These are phyloP conservation scores for Brettanomyces sp. DNA, from an alignment of 805 yeast species.

Conservation along the genomic window DNA sequence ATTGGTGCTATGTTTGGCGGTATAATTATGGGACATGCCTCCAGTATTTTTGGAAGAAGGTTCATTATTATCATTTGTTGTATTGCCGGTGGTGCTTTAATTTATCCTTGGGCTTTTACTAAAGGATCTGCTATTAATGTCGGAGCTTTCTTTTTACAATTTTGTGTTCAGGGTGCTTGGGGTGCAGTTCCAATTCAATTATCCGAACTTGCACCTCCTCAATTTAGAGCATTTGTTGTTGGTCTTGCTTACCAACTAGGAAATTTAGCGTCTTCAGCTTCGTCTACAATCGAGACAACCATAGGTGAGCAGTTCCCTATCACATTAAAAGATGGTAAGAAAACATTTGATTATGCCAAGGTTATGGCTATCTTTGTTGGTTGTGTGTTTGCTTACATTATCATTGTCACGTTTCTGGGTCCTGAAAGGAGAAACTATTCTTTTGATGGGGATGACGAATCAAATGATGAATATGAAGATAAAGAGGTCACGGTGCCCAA, in stretches of 20 bases:
- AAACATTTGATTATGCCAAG: conserved; percentile 39
- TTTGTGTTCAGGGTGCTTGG: conserved; percentile 63
- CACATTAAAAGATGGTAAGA: conserved; percentile 21
- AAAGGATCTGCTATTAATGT: conserved; percentile 39
- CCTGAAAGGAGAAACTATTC: conserved; percentile 41
- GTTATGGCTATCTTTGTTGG: conserved; percentile 64
- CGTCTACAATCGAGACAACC: conserved; percentile 57
- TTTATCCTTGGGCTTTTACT: conserved; percentile 56
- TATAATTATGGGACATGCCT: conserved; percentile 42
- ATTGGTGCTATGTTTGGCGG: conserved; percentile 53
- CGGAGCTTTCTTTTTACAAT: conserved; percentile 53
- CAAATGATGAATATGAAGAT: conserved; percentile 6
- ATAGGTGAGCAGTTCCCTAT: conserved; percentile 49
- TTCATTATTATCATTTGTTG: conserved; percentile 42
- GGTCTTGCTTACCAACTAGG: conserved; percentile 64
- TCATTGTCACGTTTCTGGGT: conserved; percentile 43
- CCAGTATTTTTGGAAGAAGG: conserved; percentile 49
- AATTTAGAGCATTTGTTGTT: conserved; percentile 51
- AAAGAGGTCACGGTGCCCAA: no score
- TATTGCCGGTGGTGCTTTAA: conserved; percentile 47
- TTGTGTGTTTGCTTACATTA: conserved; percentile 45
- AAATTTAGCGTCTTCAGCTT: conserved; percentile 57
- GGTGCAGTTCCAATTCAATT: conserved; percentile 58
- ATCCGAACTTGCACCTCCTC: conserved; percentile 53
- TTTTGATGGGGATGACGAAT: conserved; percentile 9